These are phyloP conservation scores for Leishmania arabica DNA, from an alignment of 208 protist species.

Conservation along the genomic window DNA sequence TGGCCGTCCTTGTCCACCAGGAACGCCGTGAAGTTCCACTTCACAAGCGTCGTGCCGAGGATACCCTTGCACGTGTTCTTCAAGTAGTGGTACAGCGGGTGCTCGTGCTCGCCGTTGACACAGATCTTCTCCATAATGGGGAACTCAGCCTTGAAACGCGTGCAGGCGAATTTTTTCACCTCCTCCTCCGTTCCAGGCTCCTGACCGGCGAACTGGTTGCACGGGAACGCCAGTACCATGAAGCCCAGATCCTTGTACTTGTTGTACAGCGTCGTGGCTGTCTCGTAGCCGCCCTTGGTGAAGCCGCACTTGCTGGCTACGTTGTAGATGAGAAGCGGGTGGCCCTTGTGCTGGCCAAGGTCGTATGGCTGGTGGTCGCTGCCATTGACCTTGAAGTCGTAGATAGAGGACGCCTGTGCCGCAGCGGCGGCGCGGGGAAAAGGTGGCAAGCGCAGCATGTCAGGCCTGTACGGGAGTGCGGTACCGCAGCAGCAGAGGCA, in stretches of 20 bases:
- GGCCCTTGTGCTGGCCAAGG: slow-evolving; percentile 84
- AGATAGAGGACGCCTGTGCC: slow-evolving; percentile 51
- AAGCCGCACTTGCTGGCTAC: slow-evolving; percentile 93
- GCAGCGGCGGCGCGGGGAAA: background rate
- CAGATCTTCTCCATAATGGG: slow-evolving; percentile 92
- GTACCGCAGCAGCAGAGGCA: background rate
- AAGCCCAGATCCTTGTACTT: slow-evolving; percentile 88
- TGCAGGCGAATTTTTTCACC: slow-evolving; percentile 77
- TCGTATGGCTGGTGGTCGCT: slow-evolving; percentile 82
- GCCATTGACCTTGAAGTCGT: slow-evolving; percentile 76
- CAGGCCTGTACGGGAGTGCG: background rate
- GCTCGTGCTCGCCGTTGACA: slow-evolving; percentile 85
- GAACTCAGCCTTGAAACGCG: slow-evolving; percentile 67
- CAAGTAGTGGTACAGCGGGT: slow-evolving; percentile 85
- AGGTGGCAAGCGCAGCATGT: background rate
- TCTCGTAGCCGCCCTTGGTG: slow-evolving; percentile 83
- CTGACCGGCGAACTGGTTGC: slow-evolving; percentile 89
- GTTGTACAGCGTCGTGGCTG: slow-evolving; percentile 78
- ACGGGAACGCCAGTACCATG: slow-evolving; percentile 92
- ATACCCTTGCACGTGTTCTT: slow-evolving; percentile 70
- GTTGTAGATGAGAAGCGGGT: slow-evolving; percentile 92
- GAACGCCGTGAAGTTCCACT: slow-evolving; percentile 96
- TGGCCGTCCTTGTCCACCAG: slow-evolving; percentile 75
- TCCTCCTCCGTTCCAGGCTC: slow-evolving; percentile 85
- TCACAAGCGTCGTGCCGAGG: slow-evolving; percentile 70